A percentile compares a stretch with the other conserved stretches of the same genome.
These are phyloP conservation scores for Phaeolepiota aurea DNA, from an alignment of 768 basidiomycete species.

Conservation along the genomic window DNA sequence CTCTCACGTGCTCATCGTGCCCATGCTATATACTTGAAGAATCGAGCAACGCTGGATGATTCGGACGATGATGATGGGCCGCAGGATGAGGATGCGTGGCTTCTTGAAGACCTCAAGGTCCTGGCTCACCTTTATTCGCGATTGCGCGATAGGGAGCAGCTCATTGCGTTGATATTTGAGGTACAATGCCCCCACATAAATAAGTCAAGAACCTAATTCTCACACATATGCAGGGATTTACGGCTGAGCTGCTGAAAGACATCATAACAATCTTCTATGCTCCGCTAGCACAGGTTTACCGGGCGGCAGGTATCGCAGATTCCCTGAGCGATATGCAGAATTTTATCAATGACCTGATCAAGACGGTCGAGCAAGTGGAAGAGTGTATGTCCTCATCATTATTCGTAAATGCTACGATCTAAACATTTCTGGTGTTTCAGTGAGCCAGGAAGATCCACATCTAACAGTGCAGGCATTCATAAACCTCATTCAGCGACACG, in stretches of 20 bases:
- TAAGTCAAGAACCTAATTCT: not conserved
- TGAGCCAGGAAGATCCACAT: conserved; percentile 76
- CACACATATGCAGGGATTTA: conserved; percentile 94
- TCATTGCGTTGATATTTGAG: conserved; percentile 94
- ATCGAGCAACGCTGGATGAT: conserved; percentile 54
- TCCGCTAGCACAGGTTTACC: conserved; percentile 93
- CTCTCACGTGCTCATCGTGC: conserved; percentile 74
- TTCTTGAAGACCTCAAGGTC: conserved; percentile 85
- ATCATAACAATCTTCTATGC: conserved; percentile 99
- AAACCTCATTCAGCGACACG: conserved; percentile 87
- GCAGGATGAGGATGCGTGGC: conserved; percentile 90
- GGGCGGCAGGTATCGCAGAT: conserved; percentile 94
- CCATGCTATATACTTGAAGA: conserved; percentile 63
- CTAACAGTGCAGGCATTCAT: conserved; percentile 90
- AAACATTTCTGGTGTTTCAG: no score
- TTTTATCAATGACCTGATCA: conserved; percentile 92
- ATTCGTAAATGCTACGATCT: conserved; percentile 2
- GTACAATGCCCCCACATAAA: conserved; percentile 39
- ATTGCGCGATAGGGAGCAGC: conserved; percentile 80
- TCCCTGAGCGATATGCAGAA: conserved; percentile 86
- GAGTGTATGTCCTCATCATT: conserved; percentile 53
- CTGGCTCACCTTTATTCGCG: conserved; percentile 72
- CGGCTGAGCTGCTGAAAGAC: conserved; percentile 92
- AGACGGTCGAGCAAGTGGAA: conserved; percentile 87
- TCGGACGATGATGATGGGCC: conserved; percentile 95